Base-by-base conservation (phyloP, 108 stramenopile genomes). In the Nannochloropsis salina region DNA sequence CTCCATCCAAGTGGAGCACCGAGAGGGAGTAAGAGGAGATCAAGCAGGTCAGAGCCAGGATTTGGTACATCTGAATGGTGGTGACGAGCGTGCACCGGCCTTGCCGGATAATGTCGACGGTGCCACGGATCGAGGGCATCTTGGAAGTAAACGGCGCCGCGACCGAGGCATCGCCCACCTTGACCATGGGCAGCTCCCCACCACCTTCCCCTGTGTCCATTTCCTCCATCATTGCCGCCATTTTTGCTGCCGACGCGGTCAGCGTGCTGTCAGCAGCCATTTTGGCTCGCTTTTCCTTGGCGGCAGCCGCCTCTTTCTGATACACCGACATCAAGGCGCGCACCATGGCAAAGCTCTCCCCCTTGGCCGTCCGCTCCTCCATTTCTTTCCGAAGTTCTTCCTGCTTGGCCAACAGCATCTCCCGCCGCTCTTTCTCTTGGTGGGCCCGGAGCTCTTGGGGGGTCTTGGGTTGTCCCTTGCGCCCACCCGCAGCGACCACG, bases 111-210 rank as follows among this genome's bases (percentile, higher is more conserved):
- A 98, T 96, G 90, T 98, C 97, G 2, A 97, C 96, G 83, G 95
- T 95, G 89, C 94, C 96, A 79, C 93, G 93, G 86, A 98, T 97
- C 82, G 95, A 95, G 10, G 97, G 97, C 94, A 97, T 95, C 88
- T 96, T 96, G 80, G 94, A 95, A 9, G 97, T 98, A 85, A 98
- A 98, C 15, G 97, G 97, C 74, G 97, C 95, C 44, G 97, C 97
- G 83, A 98, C 94, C 88, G 94, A 94, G 31, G 97, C 97, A 88
- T 98, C 97, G 40, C 97, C 97, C 44, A 96, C 93, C 92, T 96
- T 95, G 3, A 96, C 94, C 95, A 95, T 94, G 1, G 83, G 88
- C 5, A 90, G 93, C 22, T 91, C 94, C 47, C 90, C 94, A 51
- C 89, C 90, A 81, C 95, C 94, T 10, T 91, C 91, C 21, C 91